Evolutionary conservation across 2,329 filamentous ascomycete genomes (phyloP).

Genomic region (Aspergillus felis): DNA sequence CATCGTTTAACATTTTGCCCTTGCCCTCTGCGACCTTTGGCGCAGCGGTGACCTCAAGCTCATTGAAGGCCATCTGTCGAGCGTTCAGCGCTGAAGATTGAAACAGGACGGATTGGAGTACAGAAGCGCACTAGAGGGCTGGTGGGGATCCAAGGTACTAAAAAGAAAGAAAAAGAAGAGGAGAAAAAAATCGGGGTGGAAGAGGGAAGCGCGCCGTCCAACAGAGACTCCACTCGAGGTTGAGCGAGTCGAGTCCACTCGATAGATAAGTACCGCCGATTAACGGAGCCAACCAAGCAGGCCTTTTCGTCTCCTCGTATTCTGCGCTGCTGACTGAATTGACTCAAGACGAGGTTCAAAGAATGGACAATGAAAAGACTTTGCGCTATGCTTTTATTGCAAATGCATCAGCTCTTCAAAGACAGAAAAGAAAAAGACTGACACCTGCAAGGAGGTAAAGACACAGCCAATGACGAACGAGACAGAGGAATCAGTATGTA

Average conservation of each 20-base stretch:
- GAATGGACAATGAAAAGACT: neutral
- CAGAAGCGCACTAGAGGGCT: neutral
- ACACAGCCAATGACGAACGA: conserved; percentile 12
- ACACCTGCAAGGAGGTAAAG: neutral
- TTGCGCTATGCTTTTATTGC: neutral
- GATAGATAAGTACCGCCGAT: neutral
- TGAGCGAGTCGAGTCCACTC: neutral
- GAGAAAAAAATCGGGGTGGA: neutral
- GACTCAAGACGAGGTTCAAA: neutral
- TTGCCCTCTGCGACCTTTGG: conserved; percentile 19
- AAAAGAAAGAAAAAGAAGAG: conserved; percentile 1
- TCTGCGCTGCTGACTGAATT: neutral
- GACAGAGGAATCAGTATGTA: conserved; percentile 9
- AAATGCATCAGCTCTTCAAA: neutral
- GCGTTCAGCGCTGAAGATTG: conserved; percentile 4
- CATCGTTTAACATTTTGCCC: conserved; percentile 22
- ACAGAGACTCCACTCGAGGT: neutral
- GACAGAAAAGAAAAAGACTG: neutral
- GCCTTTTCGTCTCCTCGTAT: neutral
- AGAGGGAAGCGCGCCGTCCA: neutral
- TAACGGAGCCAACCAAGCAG: neutral
- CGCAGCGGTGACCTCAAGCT: conserved; percentile 12
- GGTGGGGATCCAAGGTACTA: neutral
- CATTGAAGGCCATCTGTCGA: conserved; percentile 21
- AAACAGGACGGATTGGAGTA: neutral